Conservation (phyloP, 257 asterid genomes). For the Jasminum sambac region DNA sequence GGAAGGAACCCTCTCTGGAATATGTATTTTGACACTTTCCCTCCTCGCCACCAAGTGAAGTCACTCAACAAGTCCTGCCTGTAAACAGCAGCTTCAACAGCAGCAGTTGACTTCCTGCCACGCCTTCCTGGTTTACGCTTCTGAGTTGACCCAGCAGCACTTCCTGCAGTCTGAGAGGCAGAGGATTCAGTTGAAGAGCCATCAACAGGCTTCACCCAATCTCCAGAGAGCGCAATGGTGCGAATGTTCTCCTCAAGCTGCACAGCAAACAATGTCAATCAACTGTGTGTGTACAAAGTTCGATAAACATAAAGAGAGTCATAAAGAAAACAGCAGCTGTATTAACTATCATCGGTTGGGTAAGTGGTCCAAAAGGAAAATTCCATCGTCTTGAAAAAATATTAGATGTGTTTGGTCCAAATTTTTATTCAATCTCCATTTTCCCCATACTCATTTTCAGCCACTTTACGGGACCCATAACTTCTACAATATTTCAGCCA, state of each 20-base stretch:
- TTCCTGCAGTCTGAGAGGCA: constrained; percentile 41
- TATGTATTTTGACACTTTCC: constrained; percentile 48
- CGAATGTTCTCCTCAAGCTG: constrained; percentile 84
- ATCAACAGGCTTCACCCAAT: constrained; percentile 72
- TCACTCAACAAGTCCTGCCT: constrained; percentile 36
- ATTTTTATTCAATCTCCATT: too few species aligned
- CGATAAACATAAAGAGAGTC: constrained; percentile 23
- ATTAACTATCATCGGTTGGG: not conserved
- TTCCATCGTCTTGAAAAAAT: not conserved
- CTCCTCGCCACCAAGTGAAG: constrained; percentile 84
- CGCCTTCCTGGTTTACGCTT: constrained; percentile 78
- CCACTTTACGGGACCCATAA: too few species aligned
- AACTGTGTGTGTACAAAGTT: constrained; percentile 16
- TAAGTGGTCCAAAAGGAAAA: not conserved
- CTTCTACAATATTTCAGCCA: too few species aligned
- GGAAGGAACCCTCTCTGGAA: constrained; percentile 67
- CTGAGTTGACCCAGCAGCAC: constrained; percentile 59
- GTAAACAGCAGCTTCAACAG: constrained; percentile 42
- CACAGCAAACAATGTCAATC: constrained; percentile 32
- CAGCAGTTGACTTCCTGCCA: constrained; percentile 56
- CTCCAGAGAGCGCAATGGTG: constrained; percentile 64
- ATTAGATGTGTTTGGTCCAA: not conserved
- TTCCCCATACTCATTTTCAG: too few species aligned
- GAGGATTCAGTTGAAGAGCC: constrained; percentile 50
- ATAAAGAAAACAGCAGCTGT: constrained; percentile 10